These are phyloP conservation scores for Acorus gramineus DNA, from an alignment of 106 monocot species.

Conservation along the genomic window DNA sequence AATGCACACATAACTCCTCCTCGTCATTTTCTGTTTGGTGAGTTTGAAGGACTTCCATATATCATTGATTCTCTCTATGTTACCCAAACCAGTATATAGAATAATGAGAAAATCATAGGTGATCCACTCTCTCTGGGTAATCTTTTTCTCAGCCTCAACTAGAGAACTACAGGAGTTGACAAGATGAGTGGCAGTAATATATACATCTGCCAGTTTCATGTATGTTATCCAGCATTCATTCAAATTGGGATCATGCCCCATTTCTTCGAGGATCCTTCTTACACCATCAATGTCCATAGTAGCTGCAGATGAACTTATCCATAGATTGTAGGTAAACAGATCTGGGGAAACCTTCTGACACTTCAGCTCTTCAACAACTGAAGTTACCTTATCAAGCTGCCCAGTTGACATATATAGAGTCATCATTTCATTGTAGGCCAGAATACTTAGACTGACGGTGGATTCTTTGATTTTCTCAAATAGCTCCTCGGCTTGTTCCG, in stretches of 20 bases:
- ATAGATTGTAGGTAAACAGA: constrained; percentile 83
- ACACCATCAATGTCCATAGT: constrained; percentile 49
- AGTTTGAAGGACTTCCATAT: constrained; percentile 78
- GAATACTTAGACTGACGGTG: constrained; percentile 14
- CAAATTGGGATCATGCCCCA: constrained; percentile 39
- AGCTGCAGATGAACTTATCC: constrained; percentile 74
- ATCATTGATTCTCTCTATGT: constrained; percentile 51
- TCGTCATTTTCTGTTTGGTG: constrained; percentile 62
- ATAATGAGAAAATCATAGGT: constrained; percentile 88
- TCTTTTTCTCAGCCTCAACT: constrained; percentile 40
- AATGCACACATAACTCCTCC: constrained; percentile 60
- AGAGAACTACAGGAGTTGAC: constrained; percentile 31
- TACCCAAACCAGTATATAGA: constrained; percentile 59
- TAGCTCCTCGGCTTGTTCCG: constrained; percentile 61
- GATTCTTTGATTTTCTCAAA: constrained; percentile 61
- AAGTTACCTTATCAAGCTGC: constrained; percentile 60
- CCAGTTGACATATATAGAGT: constrained; percentile 84
- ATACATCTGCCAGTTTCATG: constrained; percentile 47
- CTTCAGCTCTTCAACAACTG: constrained; percentile 60
- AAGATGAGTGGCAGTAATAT: constrained; percentile 38
- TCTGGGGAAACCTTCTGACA: constrained; percentile 43
- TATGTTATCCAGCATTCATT: constrained; percentile 44
- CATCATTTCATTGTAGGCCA: constrained; percentile 92
- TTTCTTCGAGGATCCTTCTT: constrained; percentile 60
- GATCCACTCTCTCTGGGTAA: constrained; percentile 58